Conservation (phyloP, 2,329 filamentous ascomycete genomes). For the Xylariaceae sp. region DNA sequence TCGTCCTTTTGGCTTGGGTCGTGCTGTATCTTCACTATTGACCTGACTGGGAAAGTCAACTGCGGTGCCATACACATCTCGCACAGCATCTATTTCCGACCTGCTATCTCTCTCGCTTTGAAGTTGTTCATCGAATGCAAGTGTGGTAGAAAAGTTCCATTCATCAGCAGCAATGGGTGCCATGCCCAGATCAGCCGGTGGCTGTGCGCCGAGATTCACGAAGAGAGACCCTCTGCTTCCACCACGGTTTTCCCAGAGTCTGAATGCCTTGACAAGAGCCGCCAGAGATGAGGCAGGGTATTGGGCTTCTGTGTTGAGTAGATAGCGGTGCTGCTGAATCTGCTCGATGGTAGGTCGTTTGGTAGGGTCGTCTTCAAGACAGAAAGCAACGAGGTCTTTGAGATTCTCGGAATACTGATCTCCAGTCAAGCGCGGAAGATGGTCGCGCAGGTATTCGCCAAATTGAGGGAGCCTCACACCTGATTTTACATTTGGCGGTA, state of each 20-base stretch:
- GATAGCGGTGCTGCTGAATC: constrained; percentile 66
- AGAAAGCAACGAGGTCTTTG: constrained; percentile 67
- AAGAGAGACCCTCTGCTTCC: constrained; percentile 66
- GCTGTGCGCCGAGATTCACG: constrained; percentile 55
- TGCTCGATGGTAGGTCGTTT: constrained; percentile 66
- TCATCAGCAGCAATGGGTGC: constrained; percentile 52
- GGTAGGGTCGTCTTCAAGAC: constrained; percentile 63
- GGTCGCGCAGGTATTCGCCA: constrained; percentile 54
- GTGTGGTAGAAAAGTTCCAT: constrained; percentile 65
- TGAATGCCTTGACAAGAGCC: constrained; percentile 66
- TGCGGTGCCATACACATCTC: constrained; percentile 56
- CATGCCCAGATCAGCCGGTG: constrained; percentile 42
- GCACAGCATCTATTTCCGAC: constrained; percentile 50
- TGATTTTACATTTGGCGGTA: constrained; percentile 64
- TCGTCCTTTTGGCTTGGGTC: constrained; percentile 49
- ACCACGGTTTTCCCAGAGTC: constrained; percentile 70
- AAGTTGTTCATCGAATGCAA: constrained; percentile 58
- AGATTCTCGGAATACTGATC: constrained; percentile 66
- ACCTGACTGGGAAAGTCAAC: constrained; percentile 49
- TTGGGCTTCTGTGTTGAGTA: constrained; percentile 56
- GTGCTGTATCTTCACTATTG: constrained; percentile 49
- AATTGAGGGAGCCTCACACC: constrained; percentile 50
- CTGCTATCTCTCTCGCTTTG: constrained; percentile 46
- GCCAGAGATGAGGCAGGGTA: constrained; percentile 63
- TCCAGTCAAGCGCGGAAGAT: constrained; percentile 66